phyloP scores from a whole-genome alignment of 257 asterid species.

The Nicotiana paniculata region DNA sequence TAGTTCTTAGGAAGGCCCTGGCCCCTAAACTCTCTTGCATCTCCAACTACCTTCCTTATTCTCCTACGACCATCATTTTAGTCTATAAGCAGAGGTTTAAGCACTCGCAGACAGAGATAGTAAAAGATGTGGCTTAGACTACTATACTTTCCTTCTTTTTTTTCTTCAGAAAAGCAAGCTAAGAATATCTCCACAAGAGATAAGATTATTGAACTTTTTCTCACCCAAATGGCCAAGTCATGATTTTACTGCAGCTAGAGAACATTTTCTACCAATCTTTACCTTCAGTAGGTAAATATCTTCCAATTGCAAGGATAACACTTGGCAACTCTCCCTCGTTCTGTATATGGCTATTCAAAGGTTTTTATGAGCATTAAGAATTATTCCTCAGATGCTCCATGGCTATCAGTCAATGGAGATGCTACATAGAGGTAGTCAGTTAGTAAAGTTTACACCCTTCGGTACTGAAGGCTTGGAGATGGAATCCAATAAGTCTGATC shows the following conservation, averaged over 20 bases:
- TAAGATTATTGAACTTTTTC: neutral
- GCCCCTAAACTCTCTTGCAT: neutral
- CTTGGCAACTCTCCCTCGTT: neutral
- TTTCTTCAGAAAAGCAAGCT: neutral
- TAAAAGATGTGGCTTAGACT: neutral
- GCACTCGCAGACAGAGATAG: neutral
- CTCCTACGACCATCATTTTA: neutral
- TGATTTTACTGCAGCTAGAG: neutral
- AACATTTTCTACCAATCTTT: neutral
- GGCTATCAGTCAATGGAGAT: neutral
- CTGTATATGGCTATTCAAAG: neutral
- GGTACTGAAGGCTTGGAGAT: neutral
- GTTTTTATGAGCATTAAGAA: neutral
- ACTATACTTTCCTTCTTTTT: neutral
- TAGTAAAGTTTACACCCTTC: neutral
- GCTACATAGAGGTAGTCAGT: neutral
- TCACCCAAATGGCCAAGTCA: neutral
- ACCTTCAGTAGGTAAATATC: neutral
- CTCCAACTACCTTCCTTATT: neutral
- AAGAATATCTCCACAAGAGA: neutral
- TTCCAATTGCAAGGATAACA: neutral
- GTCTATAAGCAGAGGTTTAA: neutral
- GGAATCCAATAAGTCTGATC: neutral
- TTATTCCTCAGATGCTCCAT: neutral
- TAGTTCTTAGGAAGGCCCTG: neutral